These are phyloP conservation scores for Cryphonectria naterciae DNA, from an alignment of 2,329 filamentous ascomycete species.

Conservation along the genomic window DNA sequence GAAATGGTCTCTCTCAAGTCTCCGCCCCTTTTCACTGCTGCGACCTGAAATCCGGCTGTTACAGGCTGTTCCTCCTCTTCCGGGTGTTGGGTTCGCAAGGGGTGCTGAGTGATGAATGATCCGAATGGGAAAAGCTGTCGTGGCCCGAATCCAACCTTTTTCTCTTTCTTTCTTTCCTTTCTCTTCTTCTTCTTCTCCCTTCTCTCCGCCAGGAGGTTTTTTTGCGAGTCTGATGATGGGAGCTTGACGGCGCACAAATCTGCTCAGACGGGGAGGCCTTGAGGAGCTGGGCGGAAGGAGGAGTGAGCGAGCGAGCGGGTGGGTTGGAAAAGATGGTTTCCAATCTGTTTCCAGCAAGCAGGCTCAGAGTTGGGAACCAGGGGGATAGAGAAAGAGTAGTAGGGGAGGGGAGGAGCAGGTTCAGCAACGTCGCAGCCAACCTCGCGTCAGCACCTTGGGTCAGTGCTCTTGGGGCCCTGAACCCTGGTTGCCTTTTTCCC, in stretches of 20 bases:
- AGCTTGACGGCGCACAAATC: not conserved
- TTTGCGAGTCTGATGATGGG: not conserved
- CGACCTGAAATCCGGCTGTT: not conserved
- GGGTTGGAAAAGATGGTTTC: constrained; percentile 2
- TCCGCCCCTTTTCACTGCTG: not conserved
- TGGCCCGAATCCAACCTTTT: constrained; percentile 4
- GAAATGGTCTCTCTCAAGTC: not conserved
- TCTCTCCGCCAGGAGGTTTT: not conserved
- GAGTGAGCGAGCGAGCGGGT: not conserved
- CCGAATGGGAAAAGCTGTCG: constrained; percentile 1
- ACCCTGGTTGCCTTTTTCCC: not conserved
- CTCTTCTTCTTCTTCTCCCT: constrained; percentile 1
- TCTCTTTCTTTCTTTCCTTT: not conserved
- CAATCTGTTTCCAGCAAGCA: not conserved
- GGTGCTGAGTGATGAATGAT: not conserved
- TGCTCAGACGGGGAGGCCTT: not conserved
- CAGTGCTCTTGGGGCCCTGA: not conserved
- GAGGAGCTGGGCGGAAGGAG: not conserved
- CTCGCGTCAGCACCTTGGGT: not conserved
- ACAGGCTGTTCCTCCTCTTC: not conserved
- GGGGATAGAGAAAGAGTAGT: not conserved
- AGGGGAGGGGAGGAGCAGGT: not conserved
- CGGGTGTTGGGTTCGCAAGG: not conserved
- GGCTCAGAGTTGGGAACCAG: not conserved
- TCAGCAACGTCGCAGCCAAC: not conserved